Conservation (phyloP, 2,329 filamentous ascomycete species). For the Thelonectria blattea region DNA sequence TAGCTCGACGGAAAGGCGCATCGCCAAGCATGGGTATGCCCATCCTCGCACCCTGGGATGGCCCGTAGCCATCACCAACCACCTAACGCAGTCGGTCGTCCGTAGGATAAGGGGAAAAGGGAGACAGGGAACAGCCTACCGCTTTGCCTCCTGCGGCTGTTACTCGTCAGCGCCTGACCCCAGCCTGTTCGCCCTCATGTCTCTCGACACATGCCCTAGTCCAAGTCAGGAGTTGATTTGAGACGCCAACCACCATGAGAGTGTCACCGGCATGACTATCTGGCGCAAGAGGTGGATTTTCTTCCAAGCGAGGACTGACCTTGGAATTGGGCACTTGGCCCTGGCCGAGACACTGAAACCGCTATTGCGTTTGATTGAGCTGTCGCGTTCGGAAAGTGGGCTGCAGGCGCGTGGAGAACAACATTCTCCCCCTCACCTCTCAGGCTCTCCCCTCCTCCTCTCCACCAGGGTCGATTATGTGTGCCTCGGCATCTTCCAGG, state of each 20-base stretch:
- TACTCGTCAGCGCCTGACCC: neutral
- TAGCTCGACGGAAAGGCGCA: neutral
- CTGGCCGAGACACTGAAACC: conserved; percentile 28
- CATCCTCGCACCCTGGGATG: neutral
- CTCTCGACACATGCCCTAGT: conserved; percentile 5
- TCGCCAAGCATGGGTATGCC: neutral
- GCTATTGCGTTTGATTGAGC: conserved; percentile 21
- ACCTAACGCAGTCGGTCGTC: neutral
- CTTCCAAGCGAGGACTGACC: conserved; percentile 16
- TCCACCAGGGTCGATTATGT: conserved; percentile 8
- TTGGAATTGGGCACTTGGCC: conserved; percentile 19
- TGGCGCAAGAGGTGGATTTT: neutral
- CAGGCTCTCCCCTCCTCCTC: neutral
- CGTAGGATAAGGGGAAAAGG: neutral
- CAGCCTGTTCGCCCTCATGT: neutral
- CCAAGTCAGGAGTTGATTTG: neutral
- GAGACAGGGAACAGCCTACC: neutral
- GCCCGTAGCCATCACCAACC: neutral
- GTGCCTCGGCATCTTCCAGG: conserved; percentile 19
- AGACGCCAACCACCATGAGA: neutral
- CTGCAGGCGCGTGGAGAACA: conserved; percentile 14
- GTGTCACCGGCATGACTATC: conserved; percentile 5
- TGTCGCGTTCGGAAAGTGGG: conserved; percentile 13
- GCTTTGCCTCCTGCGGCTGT: neutral
- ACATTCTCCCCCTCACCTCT: conserved; percentile 1